phyloP scores from a whole-genome alignment of 129 eudicot species.

The Saposhnikovia divaricata region DNA sequence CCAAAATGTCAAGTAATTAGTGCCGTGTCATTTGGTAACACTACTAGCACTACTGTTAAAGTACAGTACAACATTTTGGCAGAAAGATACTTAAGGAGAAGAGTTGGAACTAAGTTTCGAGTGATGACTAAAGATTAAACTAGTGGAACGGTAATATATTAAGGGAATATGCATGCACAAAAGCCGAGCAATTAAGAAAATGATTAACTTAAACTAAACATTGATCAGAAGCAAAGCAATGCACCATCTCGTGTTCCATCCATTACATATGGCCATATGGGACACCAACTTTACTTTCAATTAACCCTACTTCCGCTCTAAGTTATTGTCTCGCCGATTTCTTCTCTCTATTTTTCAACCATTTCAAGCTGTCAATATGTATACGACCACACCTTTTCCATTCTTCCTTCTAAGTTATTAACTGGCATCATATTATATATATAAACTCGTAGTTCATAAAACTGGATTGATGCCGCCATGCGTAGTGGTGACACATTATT shows the following conservation, averaged over 20 bases:
- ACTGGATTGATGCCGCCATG: not conserved
- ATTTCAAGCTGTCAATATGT: not conserved
- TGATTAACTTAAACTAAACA: not conserved
- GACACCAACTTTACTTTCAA: not conserved
- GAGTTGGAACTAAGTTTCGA: not conserved
- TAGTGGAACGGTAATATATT: not conserved
- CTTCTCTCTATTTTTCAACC: not conserved
- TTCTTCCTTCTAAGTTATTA: not conserved
- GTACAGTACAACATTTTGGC: too few species aligned
- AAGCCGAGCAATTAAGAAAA: slow-evolving; percentile 2
- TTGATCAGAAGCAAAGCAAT: slow-evolving; percentile 18
- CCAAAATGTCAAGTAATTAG: too few species aligned
- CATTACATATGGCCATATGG: slow-evolving; percentile 5
- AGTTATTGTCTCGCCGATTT: not conserved
- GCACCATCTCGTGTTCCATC: slow-evolving; percentile 29
- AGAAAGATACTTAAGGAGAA: too few species aligned
- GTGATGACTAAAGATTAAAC: not conserved
- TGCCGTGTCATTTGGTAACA: too few species aligned
- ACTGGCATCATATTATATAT: not conserved
- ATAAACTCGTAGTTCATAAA: not conserved
- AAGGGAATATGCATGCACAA: not conserved
- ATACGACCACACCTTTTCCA: not conserved
- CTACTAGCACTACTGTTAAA: too few species aligned
- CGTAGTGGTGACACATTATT: too few species aligned
- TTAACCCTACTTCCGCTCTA: not conserved